phyloP scores from a whole-genome alignment of 208 protist genomes.

The Crithidia bombi region DNA sequence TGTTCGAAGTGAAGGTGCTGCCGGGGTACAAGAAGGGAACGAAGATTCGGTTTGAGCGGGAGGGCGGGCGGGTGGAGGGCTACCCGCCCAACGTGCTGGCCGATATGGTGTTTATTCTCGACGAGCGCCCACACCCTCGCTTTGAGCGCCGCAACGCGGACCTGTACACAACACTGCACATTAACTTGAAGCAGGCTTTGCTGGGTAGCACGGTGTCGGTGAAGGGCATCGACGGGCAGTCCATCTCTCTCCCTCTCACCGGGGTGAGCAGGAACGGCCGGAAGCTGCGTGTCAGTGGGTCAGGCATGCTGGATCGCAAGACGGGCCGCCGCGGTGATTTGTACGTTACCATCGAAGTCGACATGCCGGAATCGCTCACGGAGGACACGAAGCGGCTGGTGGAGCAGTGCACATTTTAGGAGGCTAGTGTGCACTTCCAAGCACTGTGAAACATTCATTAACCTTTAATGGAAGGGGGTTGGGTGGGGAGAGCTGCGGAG shows the following conservation, averaged over 20 bases:
- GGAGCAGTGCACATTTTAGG: conserved; percentile 83
- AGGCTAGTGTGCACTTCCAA: not conserved
- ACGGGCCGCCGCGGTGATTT: conserved; percentile 70
- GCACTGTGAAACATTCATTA: too few relatives aligned
- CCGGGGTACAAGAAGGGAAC: conserved; percentile 97
- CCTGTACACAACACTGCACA: conserved; percentile 80
- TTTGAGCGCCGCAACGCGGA: conserved; percentile 92
- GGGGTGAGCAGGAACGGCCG: conserved; percentile 81
- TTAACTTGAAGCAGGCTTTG: conserved; percentile 85
- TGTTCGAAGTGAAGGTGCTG: conserved; percentile 93
- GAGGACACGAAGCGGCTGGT: conserved; percentile 79
- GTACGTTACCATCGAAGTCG: conserved; percentile 74
- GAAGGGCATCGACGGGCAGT: conserved; percentile 63
- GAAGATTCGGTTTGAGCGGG: conserved; percentile 94
- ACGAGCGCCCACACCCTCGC: conserved; percentile 92
- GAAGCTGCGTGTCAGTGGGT: conserved; percentile 67
- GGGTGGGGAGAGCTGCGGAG: too few relatives aligned
- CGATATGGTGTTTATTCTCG: conserved; percentile 96
- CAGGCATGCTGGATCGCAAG: conserved; percentile 84
- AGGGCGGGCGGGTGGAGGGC: conserved; percentile 85
- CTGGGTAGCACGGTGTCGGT: conserved; percentile 79
- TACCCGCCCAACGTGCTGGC: conserved; percentile 90
- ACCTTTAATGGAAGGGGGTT: too few relatives aligned
- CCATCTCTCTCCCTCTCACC: conserved; percentile 61
- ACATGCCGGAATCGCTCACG: conserved; percentile 79